Conservation (phyloP, 352 stramenopile genomes). For the Phytophthora pisi region DNA sequence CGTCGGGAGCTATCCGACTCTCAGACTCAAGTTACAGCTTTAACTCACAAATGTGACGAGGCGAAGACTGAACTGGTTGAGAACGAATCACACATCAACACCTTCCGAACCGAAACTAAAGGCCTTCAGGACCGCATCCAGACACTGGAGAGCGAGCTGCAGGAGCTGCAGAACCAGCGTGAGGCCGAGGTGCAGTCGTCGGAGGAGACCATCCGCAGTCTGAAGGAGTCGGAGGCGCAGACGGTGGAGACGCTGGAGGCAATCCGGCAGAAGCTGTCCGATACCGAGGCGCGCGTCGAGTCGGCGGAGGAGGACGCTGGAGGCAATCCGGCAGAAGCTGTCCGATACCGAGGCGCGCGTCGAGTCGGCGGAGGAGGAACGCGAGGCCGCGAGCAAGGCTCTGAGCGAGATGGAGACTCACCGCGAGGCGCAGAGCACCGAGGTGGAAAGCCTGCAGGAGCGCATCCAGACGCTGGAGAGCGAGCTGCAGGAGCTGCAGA, state of each 20-base stretch:
- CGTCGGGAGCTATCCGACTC: conserved; percentile 10
- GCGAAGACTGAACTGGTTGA: not conserved
- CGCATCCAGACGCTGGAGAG: conserved; percentile 16
- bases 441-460: conserved; percentile 12
- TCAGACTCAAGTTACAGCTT: not conserved
- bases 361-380: conserved; percentile 17
- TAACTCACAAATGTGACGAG: conserved; percentile 6
- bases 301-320: conserved; percentile 10
- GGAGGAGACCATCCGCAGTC: conserved; percentile 15
- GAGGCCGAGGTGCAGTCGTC: conserved; percentile 11
- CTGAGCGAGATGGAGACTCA: conserved; percentile 8
- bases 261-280: conserved; percentile 20
- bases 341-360: conserved; percentile 11
- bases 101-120: conserved; percentile 1
- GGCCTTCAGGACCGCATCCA: conserved; percentile 7
- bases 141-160: conserved; percentile 24
- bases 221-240: conserved; percentile 19
- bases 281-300: conserved; percentile 13
- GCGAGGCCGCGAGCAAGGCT: conserved; percentile 12
- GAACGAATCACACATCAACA: not conserved
- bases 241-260: conserved; percentile 10
- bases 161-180: conserved; percentile 19
- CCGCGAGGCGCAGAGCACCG: conserved; percentile 4
- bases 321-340: conserved; percentile 19
- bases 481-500: conserved; percentile 12